phyloP scores from a whole-genome alignment of 805 yeast genomes.

The Metschnikowia noctiluminum region DNA sequence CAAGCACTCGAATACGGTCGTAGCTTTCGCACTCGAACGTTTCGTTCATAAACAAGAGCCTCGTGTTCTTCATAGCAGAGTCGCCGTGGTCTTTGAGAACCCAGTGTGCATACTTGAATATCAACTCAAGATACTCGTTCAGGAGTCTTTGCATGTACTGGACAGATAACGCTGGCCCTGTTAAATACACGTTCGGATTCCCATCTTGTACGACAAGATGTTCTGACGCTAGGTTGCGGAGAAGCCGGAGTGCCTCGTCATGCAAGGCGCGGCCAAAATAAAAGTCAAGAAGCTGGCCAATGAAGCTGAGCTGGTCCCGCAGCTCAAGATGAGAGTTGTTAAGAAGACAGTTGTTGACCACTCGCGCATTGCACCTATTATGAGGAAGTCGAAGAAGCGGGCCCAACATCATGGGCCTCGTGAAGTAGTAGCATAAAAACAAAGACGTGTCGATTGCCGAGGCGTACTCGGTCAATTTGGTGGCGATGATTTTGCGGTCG shows the following conservation, averaged over 20 bases:
- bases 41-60: conserved; percentile 61
- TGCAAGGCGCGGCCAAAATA: conserved; percentile 63
- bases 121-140: conserved; percentile 46
- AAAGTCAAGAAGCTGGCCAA: conserved; percentile 73
- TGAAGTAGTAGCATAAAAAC: conserved; percentile 68
- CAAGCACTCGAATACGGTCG: conserved; percentile 51
- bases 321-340: conserved; percentile 28
- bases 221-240: conserved; percentile 33
- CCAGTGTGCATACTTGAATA: conserved; percentile 56
- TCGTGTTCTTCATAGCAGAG: conserved; percentile 22
- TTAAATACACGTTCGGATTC: conserved; percentile 24
- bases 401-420: conserved; percentile 70
- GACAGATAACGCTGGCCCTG: conserved; percentile 44
- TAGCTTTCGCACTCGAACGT: conserved; percentile 57
- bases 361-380: conserved; percentile 66
- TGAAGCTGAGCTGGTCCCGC: conserved; percentile 34
- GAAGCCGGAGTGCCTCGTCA: conserved; percentile 60
- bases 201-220: conserved; percentile 17
- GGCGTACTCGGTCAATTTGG: conserved; percentile 29
- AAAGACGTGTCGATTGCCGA: conserved; percentile 71
- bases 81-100: conserved; percentile 34
- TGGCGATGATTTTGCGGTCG: conserved; percentile 19
- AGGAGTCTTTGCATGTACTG: conserved; percentile 57
- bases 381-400: conserved; percentile 72
- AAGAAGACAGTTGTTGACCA: conserved; percentile 55